Conservation (phyloP, 169 alveolate genomes). For the Plasmodium adleri region DNA sequence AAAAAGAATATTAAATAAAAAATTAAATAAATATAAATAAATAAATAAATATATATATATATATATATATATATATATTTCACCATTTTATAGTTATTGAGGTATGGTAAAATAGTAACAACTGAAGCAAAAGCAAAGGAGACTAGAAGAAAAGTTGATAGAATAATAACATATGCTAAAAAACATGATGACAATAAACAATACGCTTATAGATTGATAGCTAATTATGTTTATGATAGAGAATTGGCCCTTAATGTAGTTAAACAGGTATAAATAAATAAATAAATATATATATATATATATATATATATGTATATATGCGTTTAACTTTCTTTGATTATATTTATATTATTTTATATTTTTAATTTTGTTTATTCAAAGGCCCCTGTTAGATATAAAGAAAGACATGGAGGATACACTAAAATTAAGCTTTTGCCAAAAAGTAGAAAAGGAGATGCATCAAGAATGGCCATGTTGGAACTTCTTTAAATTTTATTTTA, state of each 20-base stretch:
- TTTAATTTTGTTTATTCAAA: conserved; percentile 6
- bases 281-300: neutral
- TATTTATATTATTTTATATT: conserved; percentile 14
- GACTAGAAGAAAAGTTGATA: conserved; percentile 83
- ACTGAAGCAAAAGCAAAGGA: conserved; percentile 86
- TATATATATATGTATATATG: neutral
- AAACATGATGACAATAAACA: conserved; percentile 72
- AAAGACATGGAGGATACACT: conserved; percentile 86
- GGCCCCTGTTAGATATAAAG: conserved; percentile 82
- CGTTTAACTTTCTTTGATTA: neutral
- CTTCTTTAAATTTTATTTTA: conserved; percentile 62
- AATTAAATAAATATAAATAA: neutral
- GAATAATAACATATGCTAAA: conserved; percentile 86
- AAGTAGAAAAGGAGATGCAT: conserved; percentile 81
- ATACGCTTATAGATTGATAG: conserved; percentile 81
- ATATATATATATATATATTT: conserved; percentile 3
- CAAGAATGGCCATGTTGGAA: conserved; percentile 79
- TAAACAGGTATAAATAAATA: conserved; percentile 67
- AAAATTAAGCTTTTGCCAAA: conserved; percentile 80
- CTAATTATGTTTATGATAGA: conserved; percentile 83
- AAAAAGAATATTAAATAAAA: neutral
- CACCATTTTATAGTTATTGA: conserved; percentile 63
- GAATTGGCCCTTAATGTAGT: conserved; percentile 81
- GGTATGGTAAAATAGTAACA: conserved; percentile 86
- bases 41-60: conserved; percentile 3